Evolutionary conservation across 345 rosid species (phyloP).

Genomic region (Lepidium sativum): DNA sequence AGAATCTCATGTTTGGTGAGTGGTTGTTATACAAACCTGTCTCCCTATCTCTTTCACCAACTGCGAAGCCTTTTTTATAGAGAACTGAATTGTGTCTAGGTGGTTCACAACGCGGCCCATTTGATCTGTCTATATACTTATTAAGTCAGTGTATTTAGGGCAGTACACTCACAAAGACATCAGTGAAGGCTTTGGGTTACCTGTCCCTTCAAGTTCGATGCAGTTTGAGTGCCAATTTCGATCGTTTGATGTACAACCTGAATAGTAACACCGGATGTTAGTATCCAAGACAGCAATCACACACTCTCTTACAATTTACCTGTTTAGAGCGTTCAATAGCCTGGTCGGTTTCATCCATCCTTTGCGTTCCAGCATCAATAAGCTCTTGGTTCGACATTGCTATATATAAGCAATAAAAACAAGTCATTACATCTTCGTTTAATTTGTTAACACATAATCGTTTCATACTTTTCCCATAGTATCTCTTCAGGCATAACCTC

Average conservation of each 20-base stretch:
- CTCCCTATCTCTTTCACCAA: conserved; percentile 94
- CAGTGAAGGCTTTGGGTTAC: conserved; percentile 24
- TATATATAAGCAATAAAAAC: conserved; percentile 9
- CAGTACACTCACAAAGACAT: background rate
- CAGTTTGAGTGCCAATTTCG: conserved; percentile 89
- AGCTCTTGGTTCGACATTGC: conserved; percentile 94
- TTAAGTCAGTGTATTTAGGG: background rate
- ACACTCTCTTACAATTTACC: conserved; percentile 24
- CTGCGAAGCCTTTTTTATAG: conserved; percentile 93
- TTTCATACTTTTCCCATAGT: background rate
- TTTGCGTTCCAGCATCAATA: conserved; percentile 56
- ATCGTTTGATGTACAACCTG: conserved; percentile 91
- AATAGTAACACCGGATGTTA: background rate
- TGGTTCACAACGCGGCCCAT: conserved; percentile 91
- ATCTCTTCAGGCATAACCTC: background rate
- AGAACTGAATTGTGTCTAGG: conserved; percentile 92
- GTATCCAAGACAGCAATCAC: too few species aligned
- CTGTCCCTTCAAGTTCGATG: conserved; percentile 77
- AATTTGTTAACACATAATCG: background rate
- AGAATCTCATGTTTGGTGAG: background rate
- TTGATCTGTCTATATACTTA: conserved; percentile 72
- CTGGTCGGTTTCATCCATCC: conserved; percentile 97
- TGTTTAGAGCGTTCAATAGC: conserved; percentile 84
- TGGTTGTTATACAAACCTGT: conserved; percentile 46
- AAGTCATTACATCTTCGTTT: background rate